Conservation (phyloP, 1,284 basidiomycete species). For the Ganoderma leucocontextum region DNA sequence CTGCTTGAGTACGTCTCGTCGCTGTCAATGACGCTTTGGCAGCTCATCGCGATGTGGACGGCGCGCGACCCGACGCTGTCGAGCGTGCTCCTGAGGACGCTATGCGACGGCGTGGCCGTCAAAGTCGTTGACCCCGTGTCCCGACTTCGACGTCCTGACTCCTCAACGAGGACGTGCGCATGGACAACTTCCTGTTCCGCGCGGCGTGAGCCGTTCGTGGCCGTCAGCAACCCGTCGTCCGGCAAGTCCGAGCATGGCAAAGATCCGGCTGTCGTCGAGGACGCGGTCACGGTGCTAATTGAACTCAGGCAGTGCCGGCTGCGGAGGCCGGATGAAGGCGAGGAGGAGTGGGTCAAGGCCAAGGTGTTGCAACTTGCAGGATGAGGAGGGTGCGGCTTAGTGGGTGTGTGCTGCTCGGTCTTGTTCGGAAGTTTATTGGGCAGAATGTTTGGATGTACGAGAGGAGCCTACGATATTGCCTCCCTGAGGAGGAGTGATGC, state of each 20-base stretch:
- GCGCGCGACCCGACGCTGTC: not conserved
- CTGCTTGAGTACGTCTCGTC: not conserved
- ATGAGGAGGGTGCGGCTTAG: not conserved
- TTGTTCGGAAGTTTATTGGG: not conserved
- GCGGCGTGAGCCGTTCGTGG: not conserved
- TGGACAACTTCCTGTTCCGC: not conserved
- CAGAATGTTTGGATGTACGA: not conserved
- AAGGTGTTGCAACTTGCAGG: not conserved
- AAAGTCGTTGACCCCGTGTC: not conserved
- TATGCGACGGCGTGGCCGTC: not conserved
- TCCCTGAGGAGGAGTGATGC: not conserved
- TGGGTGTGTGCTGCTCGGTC: not conserved
- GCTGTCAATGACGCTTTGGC: not conserved
- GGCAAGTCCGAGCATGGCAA: not conserved
- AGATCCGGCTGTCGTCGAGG: not conserved
- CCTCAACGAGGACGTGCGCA: not conserved
- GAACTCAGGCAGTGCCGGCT: not conserved
- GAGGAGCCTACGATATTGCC: not conserved
- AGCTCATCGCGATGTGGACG: not conserved
- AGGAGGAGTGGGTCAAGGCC: not conserved
- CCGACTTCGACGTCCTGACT: not conserved
- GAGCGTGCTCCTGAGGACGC: not conserved
- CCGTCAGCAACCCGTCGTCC: not conserved
- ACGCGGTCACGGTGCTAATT: not conserved
- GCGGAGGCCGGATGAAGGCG: not conserved